phyloP scores from a whole-genome alignment of 441 rosid species.

The Pelargonium citronellum region DNA sequence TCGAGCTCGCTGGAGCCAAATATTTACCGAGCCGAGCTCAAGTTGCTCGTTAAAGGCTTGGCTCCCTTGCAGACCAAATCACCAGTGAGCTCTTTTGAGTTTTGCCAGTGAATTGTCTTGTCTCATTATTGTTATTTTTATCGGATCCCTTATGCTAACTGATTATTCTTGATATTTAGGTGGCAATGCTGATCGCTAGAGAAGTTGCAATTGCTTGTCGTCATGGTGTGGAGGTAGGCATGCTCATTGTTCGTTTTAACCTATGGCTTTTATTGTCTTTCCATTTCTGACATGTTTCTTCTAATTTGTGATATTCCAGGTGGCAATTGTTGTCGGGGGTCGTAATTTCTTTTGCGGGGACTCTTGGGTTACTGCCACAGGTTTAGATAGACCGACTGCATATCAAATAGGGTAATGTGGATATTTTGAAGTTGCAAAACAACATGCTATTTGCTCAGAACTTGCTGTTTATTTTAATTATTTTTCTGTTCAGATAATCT shows the following conservation, averaged over 20 bases:
- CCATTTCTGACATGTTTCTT: not conserved
- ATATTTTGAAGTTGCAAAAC: not conserved
- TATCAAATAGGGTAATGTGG: slow-evolving; percentile 73
- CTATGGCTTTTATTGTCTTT: not conserved
- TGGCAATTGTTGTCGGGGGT: slow-evolving; percentile 29
- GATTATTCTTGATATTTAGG: slow-evolving; percentile 16
- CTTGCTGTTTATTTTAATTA: not conserved
- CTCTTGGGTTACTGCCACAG: slow-evolving; percentile 27
- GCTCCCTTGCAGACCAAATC: not conserved
- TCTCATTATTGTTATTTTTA: not conserved
- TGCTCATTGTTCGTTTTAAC: not conserved
- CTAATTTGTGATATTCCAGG: slow-evolving; percentile 30
- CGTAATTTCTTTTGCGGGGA: slow-evolving; percentile 27
- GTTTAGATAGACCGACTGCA: slow-evolving; percentile 25
- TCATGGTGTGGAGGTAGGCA: slow-evolving; percentile 25
- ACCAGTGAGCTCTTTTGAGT: not conserved
- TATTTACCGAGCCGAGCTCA: no score
- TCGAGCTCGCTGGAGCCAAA: no score
- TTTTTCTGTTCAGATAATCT: not conserved
- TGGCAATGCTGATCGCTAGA: slow-evolving; percentile 23
- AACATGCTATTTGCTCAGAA: not conserved
- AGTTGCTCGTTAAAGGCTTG: no score
- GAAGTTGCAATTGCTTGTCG: slow-evolving; percentile 26
- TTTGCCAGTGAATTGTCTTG: not conserved
- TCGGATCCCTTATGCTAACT: not conserved